Base-by-base conservation (phyloP, 2,329 filamentous ascomycete species). In the Fusarium sp. region DNA sequence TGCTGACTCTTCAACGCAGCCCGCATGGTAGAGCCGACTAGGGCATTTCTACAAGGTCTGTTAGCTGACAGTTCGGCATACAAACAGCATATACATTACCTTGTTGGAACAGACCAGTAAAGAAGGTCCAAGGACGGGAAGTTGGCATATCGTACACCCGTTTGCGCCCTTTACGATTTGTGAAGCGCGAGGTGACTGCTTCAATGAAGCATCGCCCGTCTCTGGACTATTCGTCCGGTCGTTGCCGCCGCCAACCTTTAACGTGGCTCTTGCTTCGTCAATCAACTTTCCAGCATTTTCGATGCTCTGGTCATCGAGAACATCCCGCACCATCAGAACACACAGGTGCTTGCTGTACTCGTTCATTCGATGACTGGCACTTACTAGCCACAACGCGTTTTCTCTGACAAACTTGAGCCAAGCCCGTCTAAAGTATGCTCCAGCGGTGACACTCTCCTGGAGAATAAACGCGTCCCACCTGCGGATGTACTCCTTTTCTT, bases 391-490 rank as follows among this genome's bases (percentile, higher is more conserved):
- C 4, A 72, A 44, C 1, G 82, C 82, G 71, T 86, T 86, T 19
- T 82, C 76, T 49, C 79, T 75, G 38, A 86, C 76, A 70, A 88
- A 89, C 23, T 77, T 79, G 40, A 86, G 71, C 78, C 87, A 86
- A 19, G 82, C 79, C 4, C 80, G 80, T 12, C 85, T 80, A 14
- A 88, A 78, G 68, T 85, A 86, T 5, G 82, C 81, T 28, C 81
- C 81, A 6, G 85, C 83, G 7, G 83, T 84, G 45, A 88, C 76
- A 53, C 81, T 83, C 67, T 84, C 81, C 43, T 78, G 78, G 10
- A 86, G 80, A 45, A 87, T 82, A 67, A 84, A 87, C 2, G 81
- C 79, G 61, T 88, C 86, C 86, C 86, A 89, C 64, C 85, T 83
- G 67, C 81, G 80, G 55, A 88, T 85, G 58, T 85, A 88, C 62